Conservation (phyloP, 1,139 yeast genomes). For the Waltiozyma sp. region DNA sequence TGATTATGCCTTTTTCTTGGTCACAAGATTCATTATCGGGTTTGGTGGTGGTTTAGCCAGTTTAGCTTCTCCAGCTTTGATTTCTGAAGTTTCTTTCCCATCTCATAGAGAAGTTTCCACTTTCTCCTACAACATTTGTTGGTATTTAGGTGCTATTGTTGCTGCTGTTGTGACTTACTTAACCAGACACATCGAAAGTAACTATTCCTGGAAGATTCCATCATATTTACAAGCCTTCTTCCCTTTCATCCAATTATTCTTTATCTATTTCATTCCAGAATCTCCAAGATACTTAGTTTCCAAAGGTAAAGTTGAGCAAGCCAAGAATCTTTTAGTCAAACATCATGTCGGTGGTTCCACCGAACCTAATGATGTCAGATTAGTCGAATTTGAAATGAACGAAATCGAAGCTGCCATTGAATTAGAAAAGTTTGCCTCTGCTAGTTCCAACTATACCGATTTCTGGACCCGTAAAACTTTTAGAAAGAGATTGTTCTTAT, state of each 20-base stretch:
- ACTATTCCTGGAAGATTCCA: slow-evolving; percentile 33
- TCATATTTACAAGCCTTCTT: slow-evolving; percentile 26
- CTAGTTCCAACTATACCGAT: slow-evolving; percentile 26
- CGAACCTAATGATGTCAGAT: slow-evolving; percentile 16
- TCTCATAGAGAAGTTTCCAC: slow-evolving; percentile 35
- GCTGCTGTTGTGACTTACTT: slow-evolving; percentile 48
- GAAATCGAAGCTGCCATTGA: slow-evolving; percentile 29
- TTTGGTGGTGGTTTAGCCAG: slow-evolving; percentile 22
- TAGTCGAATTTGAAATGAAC: slow-evolving; percentile 30
- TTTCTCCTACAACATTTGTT: slow-evolving; percentile 35
- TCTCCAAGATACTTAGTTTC: slow-evolving; percentile 64
- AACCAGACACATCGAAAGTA: slow-evolving; percentile 19
- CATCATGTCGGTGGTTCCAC: slow-evolving; percentile 25
- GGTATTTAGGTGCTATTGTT: slow-evolving; percentile 42
- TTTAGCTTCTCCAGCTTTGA: slow-evolving; percentile 29
- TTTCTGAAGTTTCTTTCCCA: slow-evolving; percentile 31
- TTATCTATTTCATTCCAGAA: slow-evolving; percentile 40
- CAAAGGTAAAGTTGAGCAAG: slow-evolving; percentile 40
- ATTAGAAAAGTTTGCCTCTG: slow-evolving; percentile 13
- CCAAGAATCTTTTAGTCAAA: slow-evolving; percentile 30
- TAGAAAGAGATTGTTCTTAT: slow-evolving; percentile 30
- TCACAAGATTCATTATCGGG: slow-evolving; percentile 27
- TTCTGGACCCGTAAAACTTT: slow-evolving; percentile 26
- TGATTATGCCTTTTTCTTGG: slow-evolving; percentile 25
- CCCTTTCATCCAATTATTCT: slow-evolving; percentile 28